Conservation (phyloP, 352 stramenopile genomes). For the Phytophthora sp. region DNA sequence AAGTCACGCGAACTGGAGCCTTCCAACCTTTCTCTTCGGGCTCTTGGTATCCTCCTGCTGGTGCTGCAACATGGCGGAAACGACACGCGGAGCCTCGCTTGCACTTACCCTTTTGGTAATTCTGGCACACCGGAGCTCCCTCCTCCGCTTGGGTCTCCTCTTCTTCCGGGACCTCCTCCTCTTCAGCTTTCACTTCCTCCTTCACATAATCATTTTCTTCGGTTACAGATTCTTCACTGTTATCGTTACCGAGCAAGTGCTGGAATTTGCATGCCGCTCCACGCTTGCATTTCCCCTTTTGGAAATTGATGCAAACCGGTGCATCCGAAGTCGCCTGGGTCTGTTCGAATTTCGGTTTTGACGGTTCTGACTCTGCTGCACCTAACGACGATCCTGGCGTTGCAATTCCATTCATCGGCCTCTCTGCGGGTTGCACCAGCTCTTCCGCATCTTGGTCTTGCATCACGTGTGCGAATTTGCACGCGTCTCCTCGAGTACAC, state of each 20-base stretch:
- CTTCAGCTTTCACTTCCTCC: constrained; percentile 1
- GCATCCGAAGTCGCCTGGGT: constrained; percentile 49
- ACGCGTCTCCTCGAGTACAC: constrained; percentile 65
- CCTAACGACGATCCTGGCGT: constrained; percentile 30
- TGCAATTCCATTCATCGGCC: constrained; percentile 28
- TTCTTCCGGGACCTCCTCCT: constrained; percentile 21
- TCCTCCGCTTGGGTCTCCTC: constrained; percentile 49
- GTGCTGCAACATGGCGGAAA: constrained; percentile 56
- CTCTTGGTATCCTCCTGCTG: constrained; percentile 10
- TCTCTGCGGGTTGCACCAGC: constrained; percentile 43
- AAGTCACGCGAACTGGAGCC: constrained; percentile 41
- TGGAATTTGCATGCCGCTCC: constrained; percentile 62
- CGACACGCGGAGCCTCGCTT: constrained; percentile 67
- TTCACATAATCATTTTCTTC: constrained; percentile 9
- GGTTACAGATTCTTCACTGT: background rate
- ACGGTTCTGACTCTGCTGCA: constrained; percentile 3
- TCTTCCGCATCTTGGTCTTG: constrained; percentile 63
- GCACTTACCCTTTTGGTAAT: constrained; percentile 74
- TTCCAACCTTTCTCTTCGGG: constrained; percentile 25
- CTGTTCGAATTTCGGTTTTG: background rate
- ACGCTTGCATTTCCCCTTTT: constrained; percentile 78
- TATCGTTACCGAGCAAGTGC: constrained; percentile 40
- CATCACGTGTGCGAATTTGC: constrained; percentile 79
- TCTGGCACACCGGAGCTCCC: constrained; percentile 61
- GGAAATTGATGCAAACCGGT: constrained; percentile 75